Evolutionary conservation across 2,329 filamentous ascomycete species (phyloP).

Genomic region (Fusarium foetens): DNA sequence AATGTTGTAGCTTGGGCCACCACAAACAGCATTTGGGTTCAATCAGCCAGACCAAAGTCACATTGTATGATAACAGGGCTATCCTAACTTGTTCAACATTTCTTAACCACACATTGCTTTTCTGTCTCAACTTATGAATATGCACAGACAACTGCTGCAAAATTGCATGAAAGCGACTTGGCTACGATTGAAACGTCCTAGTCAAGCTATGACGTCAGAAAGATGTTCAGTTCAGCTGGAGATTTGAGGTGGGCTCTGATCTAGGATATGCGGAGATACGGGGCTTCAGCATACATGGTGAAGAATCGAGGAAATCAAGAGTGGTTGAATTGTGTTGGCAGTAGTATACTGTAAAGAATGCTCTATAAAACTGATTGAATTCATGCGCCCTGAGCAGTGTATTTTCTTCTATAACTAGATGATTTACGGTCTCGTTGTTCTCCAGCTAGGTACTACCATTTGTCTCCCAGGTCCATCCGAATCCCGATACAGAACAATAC

Average conservation of each 20-base stretch:
- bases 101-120: constrained; percentile 15
- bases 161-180: constrained; percentile 4
- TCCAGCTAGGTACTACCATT: background rate
- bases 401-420: background rate
- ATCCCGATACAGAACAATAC: background rate
- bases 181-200: background rate
- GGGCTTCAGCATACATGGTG: background rate
- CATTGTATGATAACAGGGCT: background rate
- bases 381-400: background rate
- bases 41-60: background rate
- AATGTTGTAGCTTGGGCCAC: constrained; percentile 1
- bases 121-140: background rate
- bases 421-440: background rate
- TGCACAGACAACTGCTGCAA: background rate
- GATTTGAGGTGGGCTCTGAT: constrained; percentile 6
- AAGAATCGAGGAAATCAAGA: background rate
- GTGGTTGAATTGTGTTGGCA: background rate
- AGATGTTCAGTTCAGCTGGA: constrained; percentile 10
- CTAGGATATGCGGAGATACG: constrained; percentile 2
- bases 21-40: background rate
- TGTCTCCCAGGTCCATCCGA: background rate
- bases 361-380: background rate
- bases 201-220: constrained; percentile 37
- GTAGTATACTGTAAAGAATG: background rate
- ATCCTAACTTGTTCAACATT: constrained; percentile 5